Evolutionary conservation across 1,284 basidiomycete species (phyloP), one percentile per base, ranked within the genome.

Genomic region (Neonothopanus nambi): DNA sequence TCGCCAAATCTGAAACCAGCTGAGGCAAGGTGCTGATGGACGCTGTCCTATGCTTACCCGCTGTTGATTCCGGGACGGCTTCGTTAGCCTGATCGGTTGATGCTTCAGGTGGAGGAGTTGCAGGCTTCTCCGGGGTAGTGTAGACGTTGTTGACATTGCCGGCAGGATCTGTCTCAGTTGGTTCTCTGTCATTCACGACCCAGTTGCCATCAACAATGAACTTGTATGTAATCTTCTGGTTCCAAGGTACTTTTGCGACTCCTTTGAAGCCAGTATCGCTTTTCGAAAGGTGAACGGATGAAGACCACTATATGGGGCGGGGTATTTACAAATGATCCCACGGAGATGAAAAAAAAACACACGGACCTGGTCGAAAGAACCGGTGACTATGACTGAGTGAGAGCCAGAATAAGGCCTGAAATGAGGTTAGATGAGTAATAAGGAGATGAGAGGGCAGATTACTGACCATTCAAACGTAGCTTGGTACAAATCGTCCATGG

Each of bases 121-220:
- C 54, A 5, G 79, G 81, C 57, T 80, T 81, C 50, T 78, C 72
- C 3, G 84, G 84, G 1, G 87, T 77, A 42, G 71, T 71, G 62
- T 87, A 84, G 50, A 89, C 71, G 63, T 93, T 91, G 68, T 93
- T 93, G 20, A 85, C 65, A 66, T 86, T 88, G 28, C 87, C 87
- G 28, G 72, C 68, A 21, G 69, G 66, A 61, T 91, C 89, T 1
- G 67, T 62, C 65, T 87, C 86, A 49, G 81, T 84, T 5, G 86
- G 84, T 57, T 76, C 75, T 56, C 77, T 75, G 40, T 78, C 73
- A 49, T 77, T 75, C 43, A 79, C 78, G 36, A 72, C 63, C 89
- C 89, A 92, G 54, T 68, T 65, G 28, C 85, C 87, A 63, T 92
- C 90, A 51, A 92, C 88, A 65, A 91, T 74, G 64, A 84, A 92